Percentiles rank a stretch among this genome's conserved stretches.
Conservation (phyloP, 352 stramenopile genomes). For the Phytophthora parvispora region DNA sequence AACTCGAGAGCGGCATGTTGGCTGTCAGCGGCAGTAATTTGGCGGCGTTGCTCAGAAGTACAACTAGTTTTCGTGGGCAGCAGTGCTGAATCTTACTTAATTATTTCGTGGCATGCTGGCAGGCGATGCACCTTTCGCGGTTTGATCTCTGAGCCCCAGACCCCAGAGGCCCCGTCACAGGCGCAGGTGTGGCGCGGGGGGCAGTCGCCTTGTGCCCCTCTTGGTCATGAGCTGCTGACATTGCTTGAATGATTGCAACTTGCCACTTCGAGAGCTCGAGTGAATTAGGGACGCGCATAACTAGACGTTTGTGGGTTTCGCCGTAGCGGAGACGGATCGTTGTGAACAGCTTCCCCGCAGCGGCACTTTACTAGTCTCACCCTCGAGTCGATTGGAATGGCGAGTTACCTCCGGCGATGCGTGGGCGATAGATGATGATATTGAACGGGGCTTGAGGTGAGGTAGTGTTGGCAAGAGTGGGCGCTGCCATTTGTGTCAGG, state of each 20-base stretch:
- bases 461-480: neutral
- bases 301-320: slow-evolving; percentile 1
- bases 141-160: too few relatives aligned
- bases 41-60: too few relatives aligned
- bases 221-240: slow-evolving; percentile 9
- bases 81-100: too few relatives aligned
- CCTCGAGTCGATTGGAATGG: slow-evolving; percentile 23
- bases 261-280: slow-evolving; percentile 27
- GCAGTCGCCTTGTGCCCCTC: neutral
- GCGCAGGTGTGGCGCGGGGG: neutral
- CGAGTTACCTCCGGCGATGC: slow-evolving; percentile 17
- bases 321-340: slow-evolving; percentile 27
- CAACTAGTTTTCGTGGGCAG: too few relatives aligned
- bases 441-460: slow-evolving; percentile 12
- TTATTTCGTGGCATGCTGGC: too few relatives aligned
- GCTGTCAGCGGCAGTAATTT: too few relatives aligned
- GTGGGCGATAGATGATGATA: slow-evolving; percentile 20
- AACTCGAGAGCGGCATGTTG: too few relatives aligned
- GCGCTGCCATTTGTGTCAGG: slow-evolving; percentile 2
- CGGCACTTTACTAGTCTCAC: slow-evolving; percentile 25
- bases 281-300: slow-evolving; percentile 14
- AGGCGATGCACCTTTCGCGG: too few relatives aligned
- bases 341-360: slow-evolving; percentile 10
- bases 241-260: slow-evolving; percentile 18
- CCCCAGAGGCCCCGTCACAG: too few relatives aligned